These are phyloP conservation scores for Cercospora berteroae DNA, from an alignment of 2,329 filamentous ascomycete species.

Conservation along the genomic window DNA sequence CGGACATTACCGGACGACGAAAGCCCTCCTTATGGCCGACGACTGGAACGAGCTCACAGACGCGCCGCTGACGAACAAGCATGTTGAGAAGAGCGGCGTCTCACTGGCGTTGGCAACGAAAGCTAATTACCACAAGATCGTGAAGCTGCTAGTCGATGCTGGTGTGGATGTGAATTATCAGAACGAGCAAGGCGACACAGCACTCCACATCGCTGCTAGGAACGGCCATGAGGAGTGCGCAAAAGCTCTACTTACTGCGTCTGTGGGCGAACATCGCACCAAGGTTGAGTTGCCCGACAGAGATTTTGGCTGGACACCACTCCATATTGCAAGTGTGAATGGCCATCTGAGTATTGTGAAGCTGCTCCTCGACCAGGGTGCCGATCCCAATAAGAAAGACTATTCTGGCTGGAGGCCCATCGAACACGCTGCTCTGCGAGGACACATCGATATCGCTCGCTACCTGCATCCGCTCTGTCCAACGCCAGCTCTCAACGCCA, in stretches of 20 bases:
- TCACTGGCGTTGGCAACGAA: slow-evolving; percentile 85
- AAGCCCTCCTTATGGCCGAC: slow-evolving; percentile 70
- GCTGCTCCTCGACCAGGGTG: slow-evolving; percentile 73
- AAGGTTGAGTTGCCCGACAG: slow-evolving; percentile 76
- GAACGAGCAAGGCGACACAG: slow-evolving; percentile 85
- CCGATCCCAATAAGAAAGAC: slow-evolving; percentile 71
- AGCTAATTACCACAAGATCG: slow-evolving; percentile 79
- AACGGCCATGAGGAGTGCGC: slow-evolving; percentile 83
- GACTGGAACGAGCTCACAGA: slow-evolving; percentile 30
- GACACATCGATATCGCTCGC: slow-evolving; percentile 77
- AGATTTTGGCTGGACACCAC: slow-evolving; percentile 89
- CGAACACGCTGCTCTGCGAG: slow-evolving; percentile 87
- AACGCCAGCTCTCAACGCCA: slow-evolving; percentile 33
- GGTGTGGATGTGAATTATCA: slow-evolving; percentile 93
- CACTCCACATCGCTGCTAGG: slow-evolving; percentile 84
- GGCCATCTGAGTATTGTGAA: slow-evolving; percentile 74
- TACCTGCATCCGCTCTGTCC: slow-evolving; percentile 61
- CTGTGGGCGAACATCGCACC: slow-evolving; percentile 67
- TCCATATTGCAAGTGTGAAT: slow-evolving; percentile 90
- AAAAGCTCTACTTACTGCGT: slow-evolving; percentile 65
- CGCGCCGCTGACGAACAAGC: slow-evolving; percentile 62
- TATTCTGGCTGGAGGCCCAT: slow-evolving; percentile 91
- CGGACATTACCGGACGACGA: slow-evolving; percentile 82
- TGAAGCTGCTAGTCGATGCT: slow-evolving; percentile 81
- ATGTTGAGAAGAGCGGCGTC: slow-evolving; percentile 78